Evolutionary conservation across 495 filamentous ascomycete species (phyloP).

Genomic region (Penicillium alfredii): DNA sequence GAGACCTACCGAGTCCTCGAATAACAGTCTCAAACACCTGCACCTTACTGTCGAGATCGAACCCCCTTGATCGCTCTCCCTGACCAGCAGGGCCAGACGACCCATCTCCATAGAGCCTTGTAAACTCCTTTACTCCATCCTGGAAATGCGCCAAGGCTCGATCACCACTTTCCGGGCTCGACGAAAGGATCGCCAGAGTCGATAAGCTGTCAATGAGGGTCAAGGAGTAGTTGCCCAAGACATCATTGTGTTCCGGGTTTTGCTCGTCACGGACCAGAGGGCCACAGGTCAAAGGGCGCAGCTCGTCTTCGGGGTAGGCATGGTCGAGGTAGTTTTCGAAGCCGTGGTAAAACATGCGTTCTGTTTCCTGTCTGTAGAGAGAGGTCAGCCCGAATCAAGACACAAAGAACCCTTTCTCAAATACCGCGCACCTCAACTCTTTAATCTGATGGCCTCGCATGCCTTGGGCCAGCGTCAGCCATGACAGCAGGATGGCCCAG

Average conservation of each 20-base stretch:
- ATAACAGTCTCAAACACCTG: constrained; percentile 98
- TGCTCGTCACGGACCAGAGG: constrained; percentile 76
- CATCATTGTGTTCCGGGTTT: constrained; percentile 89
- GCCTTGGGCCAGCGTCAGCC: constrained; percentile 33
- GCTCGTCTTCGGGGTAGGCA: constrained; percentile 95
- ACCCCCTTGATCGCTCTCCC: constrained; percentile 72
- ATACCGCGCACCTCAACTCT: constrained; percentile 31
- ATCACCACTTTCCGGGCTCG: constrained; percentile 50
- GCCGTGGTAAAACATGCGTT: constrained; percentile 94
- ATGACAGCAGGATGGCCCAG: constrained; percentile 38
- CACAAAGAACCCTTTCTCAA: not conserved
- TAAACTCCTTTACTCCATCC: constrained; percentile 68
- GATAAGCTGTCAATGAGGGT: constrained; percentile 93
- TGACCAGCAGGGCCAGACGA: constrained; percentile 59
- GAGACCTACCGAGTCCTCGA: constrained; percentile 61
- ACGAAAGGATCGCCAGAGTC: constrained; percentile 85
- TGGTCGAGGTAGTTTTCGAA: constrained; percentile 91
- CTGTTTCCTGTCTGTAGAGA: constrained; percentile 60
- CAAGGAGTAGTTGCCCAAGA: constrained; percentile 92
- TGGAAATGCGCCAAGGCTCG: constrained; percentile 73
- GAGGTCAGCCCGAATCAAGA: constrained; percentile 4
- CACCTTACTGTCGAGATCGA: constrained; percentile 95
- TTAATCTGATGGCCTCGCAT: constrained; percentile 39
- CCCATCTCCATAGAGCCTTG: constrained; percentile 84
- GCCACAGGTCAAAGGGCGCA: constrained; percentile 78